These are phyloP conservation scores for Hirsutella rhossiliensis DNA, from an alignment of 2,329 filamentous ascomycete species.

Conservation along the genomic window DNA sequence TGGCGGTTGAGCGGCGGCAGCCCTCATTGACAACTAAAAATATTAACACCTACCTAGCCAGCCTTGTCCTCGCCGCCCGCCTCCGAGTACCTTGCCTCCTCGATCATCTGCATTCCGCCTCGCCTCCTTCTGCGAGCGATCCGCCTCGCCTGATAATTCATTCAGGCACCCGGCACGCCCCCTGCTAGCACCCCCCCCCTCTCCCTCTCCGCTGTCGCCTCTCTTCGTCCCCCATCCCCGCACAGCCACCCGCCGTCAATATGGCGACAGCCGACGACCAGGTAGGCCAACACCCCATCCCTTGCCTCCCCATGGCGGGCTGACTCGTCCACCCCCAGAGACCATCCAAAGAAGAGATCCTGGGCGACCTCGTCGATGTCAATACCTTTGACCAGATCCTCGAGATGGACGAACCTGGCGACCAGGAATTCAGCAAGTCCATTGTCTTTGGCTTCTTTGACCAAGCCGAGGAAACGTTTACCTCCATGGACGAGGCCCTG, in stretches of 20 bases:
- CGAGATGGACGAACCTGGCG: constrained; percentile 91
- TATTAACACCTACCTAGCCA: background rate
- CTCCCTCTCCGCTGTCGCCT: background rate
- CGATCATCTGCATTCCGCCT: background rate
- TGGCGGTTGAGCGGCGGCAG: background rate
- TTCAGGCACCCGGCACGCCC: too few species aligned
- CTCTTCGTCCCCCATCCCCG: background rate
- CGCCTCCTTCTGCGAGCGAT: too few species aligned
- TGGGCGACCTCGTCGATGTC: constrained; percentile 67
- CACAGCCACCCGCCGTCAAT: constrained; percentile 1
- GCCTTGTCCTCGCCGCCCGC: background rate
- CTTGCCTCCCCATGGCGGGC: background rate
- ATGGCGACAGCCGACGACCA: constrained; percentile 21
- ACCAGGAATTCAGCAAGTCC: constrained; percentile 75
- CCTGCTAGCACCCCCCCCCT: too few species aligned
- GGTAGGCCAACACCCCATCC: constrained; percentile 10
- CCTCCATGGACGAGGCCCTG: constrained; percentile 72
- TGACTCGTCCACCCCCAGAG: constrained; percentile 19
- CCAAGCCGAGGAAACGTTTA: constrained; percentile 78
- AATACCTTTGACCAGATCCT: constrained; percentile 87
- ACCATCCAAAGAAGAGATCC: constrained; percentile 35
- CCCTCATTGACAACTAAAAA: background rate
- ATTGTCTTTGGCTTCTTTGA: constrained; percentile 91
- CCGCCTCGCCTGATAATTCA: too few species aligned
- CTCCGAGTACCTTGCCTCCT: background rate